Evolutionary conservation across 2,329 filamentous ascomycete species (phyloP).

Genomic region (Mycosphaerella arachidis): DNA sequence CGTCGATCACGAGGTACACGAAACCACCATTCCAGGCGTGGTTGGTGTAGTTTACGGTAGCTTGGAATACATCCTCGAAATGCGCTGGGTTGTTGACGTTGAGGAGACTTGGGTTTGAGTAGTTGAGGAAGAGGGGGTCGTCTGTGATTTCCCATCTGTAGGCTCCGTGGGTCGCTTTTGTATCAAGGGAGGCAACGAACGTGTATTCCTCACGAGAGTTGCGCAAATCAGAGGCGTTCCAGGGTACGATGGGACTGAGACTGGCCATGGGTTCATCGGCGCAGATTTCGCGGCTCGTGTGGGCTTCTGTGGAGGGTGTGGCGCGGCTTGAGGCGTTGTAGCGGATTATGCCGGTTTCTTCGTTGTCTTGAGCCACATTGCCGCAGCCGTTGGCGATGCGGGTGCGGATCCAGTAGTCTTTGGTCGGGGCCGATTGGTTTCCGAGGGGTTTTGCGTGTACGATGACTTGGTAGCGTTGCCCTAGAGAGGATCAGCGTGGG

Average conservation of each 20-base stretch:
- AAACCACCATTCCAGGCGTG: conserved; percentile 20
- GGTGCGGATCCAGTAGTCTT: conserved; percentile 30
- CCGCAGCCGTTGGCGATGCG: conserved; percentile 26
- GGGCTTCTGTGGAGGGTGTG: conserved; percentile 15
- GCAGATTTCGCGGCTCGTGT: conserved; percentile 22
- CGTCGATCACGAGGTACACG: conserved; percentile 30
- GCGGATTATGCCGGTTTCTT: conserved; percentile 24
- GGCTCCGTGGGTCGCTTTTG: conserved; percentile 8
- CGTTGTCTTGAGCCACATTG: conserved; percentile 25
- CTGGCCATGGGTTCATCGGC: conserved; percentile 26
- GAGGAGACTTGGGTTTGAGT: conserved; percentile 26
- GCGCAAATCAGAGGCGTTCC: conserved; percentile 20
- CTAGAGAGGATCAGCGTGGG: conserved; percentile 10
- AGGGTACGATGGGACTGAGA: conserved; percentile 27
- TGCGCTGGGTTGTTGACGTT: conserved; percentile 23
- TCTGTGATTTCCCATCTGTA: conserved; percentile 28
- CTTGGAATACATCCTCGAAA: conserved; percentile 3
- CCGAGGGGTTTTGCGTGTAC: conserved; percentile 25
- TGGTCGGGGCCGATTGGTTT: conserved; percentile 4
- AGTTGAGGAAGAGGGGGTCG: conserved; percentile 26
- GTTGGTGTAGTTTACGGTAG: conserved; percentile 16
- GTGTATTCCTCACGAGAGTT: conserved; percentile 20
- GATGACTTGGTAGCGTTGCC: conserved; percentile 34
- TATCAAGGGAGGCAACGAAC: conserved; percentile 22
- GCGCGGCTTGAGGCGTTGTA: conserved; percentile 18